A percentile compares a stretch with the other conserved stretches of the same genome.
Conservation (phyloP, 352 stramenopile genomes). For the Phytophthora cactorum region DNA sequence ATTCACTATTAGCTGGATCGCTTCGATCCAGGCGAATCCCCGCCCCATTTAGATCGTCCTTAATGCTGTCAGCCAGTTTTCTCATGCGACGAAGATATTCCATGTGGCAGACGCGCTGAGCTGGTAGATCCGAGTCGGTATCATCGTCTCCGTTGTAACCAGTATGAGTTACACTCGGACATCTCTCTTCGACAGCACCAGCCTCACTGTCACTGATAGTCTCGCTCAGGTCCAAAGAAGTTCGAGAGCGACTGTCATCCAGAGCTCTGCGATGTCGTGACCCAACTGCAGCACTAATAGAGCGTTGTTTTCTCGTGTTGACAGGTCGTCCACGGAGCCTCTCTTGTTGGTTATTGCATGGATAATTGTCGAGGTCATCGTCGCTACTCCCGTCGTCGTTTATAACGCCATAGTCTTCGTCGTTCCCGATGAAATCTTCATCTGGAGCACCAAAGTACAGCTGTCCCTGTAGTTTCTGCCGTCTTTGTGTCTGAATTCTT, state of each 20-base stretch:
- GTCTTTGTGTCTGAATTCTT: conserved; percentile 8
- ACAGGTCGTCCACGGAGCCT: background rate
- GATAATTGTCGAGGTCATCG: conserved; percentile 34
- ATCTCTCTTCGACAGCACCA: background rate
- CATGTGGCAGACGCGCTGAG: conserved; percentile 69
- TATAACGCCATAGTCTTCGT: conserved; percentile 50
- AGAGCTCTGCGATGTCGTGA: conserved; percentile 38
- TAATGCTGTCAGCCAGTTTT: conserved; percentile 67
- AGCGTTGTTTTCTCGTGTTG: background rate
- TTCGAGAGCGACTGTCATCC: conserved; percentile 31
- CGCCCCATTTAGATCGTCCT: conserved; percentile 51
- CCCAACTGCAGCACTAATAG: background rate
- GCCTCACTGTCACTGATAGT: conserved; percentile 15
- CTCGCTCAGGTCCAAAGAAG: conserved; percentile 9
- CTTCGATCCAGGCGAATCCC: background rate
- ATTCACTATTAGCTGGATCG: background rate
- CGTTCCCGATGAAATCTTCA: conserved; percentile 43
- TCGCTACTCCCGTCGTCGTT: conserved; percentile 50
- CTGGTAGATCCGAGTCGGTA: conserved; percentile 45
- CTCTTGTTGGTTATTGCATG: conserved; percentile 19
- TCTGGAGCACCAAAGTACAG: conserved; percentile 33
- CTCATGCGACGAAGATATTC: conserved; percentile 77
- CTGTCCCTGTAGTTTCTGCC: conserved; percentile 21
- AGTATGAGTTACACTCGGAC: conserved; percentile 3
- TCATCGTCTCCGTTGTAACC: conserved; percentile 43